Base-by-base conservation (phyloP, 164 flowering plant genomes). In the Amborella trichopoda region DNA sequence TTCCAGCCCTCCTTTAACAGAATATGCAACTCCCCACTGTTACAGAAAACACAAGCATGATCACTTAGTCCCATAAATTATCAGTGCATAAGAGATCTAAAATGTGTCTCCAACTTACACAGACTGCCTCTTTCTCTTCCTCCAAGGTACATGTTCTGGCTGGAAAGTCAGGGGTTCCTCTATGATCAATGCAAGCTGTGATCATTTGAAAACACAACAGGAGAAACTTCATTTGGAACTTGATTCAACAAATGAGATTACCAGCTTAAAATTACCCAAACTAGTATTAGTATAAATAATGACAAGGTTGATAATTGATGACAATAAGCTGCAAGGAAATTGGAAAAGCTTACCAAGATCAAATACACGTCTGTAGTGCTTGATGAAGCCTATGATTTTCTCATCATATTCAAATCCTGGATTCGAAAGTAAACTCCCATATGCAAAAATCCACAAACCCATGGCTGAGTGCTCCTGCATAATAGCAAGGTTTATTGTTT, bases 361-460 rank as follows among this genome's bases (percentile, higher is more conserved):
- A 62, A 93, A 93, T 1, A 77, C 86, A 34, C 99, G 90, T 65
- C 59, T 68, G 68, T 84, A 79, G 44, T 71, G 81, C 74, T 82
- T 93, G 63, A 93, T 79, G 62, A 58, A 84, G 24, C 99, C 99
- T 3, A 87, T 56, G 2, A 87, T 32, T 61, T 79, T 84, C 71
- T 93, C 95, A 54, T 84, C 99, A 52, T 56, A 88, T 10, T 82
- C 73, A 49, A 93, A 93, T 3, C 99, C 99, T 0, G 96, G 95
- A 68, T 87, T 93, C 95, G 95, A 93, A 16, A 88, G 76, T 58
- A 93, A 63, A 3, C 96, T 87, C 4, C 96, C 99, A 61, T 93
- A 93, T 23, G 94, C 99, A 52, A 93, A 93, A 47, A 93, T 73
- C 99, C 99, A 93, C 49, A 93, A 61, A 25, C 84, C 99, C 99